Base-by-base conservation (phyloP, 2,329 filamentous ascomycete species). In the Monosporascus sp. region DNA sequence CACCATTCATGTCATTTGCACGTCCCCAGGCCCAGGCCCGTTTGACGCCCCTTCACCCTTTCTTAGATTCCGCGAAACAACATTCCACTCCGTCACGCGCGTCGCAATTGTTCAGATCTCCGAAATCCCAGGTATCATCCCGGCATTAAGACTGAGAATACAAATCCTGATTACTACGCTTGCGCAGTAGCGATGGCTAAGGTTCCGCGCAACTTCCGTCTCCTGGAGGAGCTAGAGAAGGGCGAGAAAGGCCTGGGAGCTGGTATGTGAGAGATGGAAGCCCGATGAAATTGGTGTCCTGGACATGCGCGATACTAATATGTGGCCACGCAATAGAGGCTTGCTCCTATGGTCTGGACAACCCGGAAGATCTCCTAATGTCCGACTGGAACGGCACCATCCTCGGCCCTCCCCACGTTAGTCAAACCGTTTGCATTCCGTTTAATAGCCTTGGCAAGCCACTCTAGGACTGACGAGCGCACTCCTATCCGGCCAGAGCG, bases 351-450 rank as follows among this genome's bases (percentile, higher is more conserved):
- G 94, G 94, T 65, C 83, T 99, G 53, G 91, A 93, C 60, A 91
- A 97, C 71, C 87, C 89, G 48, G 92, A 97, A 68, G 94, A 99
- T 68, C 82, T 97, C 60, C 84, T 94, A 72, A 96, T 99, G 92
- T 93, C 89, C 59, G 91, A 97, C 78, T 99, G 94, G 94, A 96
- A 96, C 68, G 94, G 93, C 66, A 99, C 94, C 17, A 97, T 99
- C 61, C 85, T 97, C 49, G 94, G 94, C 1, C 94, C 94, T 63
- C 93, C 94, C 70, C 92, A 97, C 72, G 94, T 97, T 79, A 68
- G 89, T 76, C 48, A 51, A 15, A 17, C 28, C 9, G 20, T 47
- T 43, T 35, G 28, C n/a, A 11, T 28, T 48, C 11, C 51, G 52
- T 51, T 40, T 51, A 38, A 31, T 37, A 31, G 22, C n/a, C 37